Conservation (phyloP, 441 rosid genomes). For the Croton laevigatus region DNA sequence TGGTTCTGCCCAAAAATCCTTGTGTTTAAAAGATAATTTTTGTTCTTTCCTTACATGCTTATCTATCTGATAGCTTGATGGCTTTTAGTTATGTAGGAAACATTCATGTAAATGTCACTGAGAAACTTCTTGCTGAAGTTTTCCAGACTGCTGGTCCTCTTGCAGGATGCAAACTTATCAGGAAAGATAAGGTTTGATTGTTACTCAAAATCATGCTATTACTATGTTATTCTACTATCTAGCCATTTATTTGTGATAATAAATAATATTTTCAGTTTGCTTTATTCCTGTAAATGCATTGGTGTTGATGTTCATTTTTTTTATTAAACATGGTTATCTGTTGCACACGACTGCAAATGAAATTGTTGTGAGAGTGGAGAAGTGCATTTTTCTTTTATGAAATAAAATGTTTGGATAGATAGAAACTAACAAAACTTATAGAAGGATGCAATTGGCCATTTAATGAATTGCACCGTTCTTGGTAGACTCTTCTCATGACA, state of each 20-base stretch:
- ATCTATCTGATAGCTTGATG: slow-evolving; percentile 27
- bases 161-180: slow-evolving; percentile 78
- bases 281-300: background rate
- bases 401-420: background rate
- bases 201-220: background rate
- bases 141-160: slow-evolving; percentile 87
- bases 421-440: background rate
- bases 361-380: background rate
- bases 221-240: background rate
- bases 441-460: background rate
- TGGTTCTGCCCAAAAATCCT: background rate
- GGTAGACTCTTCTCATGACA: background rate
- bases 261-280: background rate
- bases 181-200: slow-evolving; percentile 74
- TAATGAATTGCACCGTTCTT: background rate
- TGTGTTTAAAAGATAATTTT: background rate
- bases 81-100: slow-evolving; percentile 85
- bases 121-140: slow-evolving; percentile 84
- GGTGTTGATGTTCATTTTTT: background rate
- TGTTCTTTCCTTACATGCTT: slow-evolving; percentile 10
- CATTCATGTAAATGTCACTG: slow-evolving; percentile 79
- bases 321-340: background rate
- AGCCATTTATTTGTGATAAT: background rate
- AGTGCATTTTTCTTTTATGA: background rate
- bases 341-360: background rate